Percentiles rank a stretch among this genome's conserved stretches.
Evolutionary conservation across 345 rosid species (phyloP).

Genomic region (Eutrema yunnanense): DNA sequence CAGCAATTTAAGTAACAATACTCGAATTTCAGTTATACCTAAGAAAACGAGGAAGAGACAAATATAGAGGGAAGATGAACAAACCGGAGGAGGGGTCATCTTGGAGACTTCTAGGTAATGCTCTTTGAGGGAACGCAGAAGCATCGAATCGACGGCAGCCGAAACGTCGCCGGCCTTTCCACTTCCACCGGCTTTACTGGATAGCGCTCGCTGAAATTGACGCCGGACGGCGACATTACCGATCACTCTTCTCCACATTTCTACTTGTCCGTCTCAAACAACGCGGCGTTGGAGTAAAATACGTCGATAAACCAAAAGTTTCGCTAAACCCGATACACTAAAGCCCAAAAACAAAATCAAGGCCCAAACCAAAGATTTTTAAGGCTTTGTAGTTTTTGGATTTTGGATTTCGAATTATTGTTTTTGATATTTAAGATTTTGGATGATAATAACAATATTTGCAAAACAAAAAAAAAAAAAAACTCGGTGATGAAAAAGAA

Average conservation of each 20-base stretch:
- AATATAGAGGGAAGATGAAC: background rate
- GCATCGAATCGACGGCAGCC: slow-evolving; percentile 60
- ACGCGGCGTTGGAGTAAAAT: background rate
- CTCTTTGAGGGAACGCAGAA: slow-evolving; percentile 91
- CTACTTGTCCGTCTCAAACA: slow-evolving; percentile 4
- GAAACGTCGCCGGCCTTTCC: slow-evolving; percentile 26
- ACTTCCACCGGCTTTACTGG: slow-evolving; percentile 11
- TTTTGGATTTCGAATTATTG: too few relatives aligned
- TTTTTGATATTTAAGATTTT: too few relatives aligned
- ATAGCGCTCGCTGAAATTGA: slow-evolving; percentile 32
- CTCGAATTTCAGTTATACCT: background rate
- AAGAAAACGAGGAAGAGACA: background rate
- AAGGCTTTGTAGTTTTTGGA: too few relatives aligned
- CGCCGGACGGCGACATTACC: slow-evolving; percentile 28
- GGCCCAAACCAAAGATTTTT: too few relatives aligned
- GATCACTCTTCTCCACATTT: slow-evolving; percentile 42
- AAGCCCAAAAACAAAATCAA: too few relatives aligned
- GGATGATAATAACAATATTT: too few relatives aligned
- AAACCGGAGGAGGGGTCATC: slow-evolving; percentile 94
- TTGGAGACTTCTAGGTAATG: slow-evolving; percentile 80
- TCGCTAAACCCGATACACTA: too few relatives aligned
- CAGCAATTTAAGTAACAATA: background rate
- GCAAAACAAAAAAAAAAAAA: too few relatives aligned
- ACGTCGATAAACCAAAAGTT: too few relatives aligned
- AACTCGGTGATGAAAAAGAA: too few relatives aligned